Conservation (phyloP, 768 basidiomycete genomes). For the Grammothele lineata region DNA sequence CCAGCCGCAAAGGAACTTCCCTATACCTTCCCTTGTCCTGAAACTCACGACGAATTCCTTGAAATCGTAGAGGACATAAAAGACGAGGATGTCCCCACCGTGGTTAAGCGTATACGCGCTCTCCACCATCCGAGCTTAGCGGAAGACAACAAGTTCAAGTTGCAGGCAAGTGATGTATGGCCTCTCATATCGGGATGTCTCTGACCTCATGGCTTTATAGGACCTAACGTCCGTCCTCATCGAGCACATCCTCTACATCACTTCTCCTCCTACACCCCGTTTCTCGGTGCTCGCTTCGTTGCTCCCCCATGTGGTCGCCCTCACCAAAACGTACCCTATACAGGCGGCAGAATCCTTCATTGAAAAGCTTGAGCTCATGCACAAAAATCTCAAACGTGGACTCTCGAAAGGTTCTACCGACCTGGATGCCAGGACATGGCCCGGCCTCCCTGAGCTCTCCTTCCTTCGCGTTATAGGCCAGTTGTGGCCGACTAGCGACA, state of each 20-base stretch:
- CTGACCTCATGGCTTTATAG: no score
- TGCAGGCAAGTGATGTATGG: conserved; percentile 60
- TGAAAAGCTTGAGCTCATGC: conserved; percentile 82
- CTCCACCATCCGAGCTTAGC: conserved; percentile 91
- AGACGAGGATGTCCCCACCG: conserved; percentile 69
- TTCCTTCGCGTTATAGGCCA: conserved; percentile 77
- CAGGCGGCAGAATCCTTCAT: conserved; percentile 76
- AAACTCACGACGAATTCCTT: conserved; percentile 80
- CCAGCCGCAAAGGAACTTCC: conserved; percentile 60
- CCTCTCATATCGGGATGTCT: not conserved
- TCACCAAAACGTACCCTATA: conserved; percentile 79
- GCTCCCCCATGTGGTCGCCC: conserved; percentile 71
- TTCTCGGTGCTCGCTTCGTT: conserved; percentile 60
- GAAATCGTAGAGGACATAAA: conserved; percentile 68
- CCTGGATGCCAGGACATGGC: conserved; percentile 77
- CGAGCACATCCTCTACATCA: conserved; percentile 81
- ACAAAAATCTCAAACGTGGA: conserved; percentile 82
- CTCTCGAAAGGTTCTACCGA: conserved; percentile 64
- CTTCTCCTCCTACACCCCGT: conserved; percentile 57
- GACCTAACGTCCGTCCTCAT: conserved; percentile 72
- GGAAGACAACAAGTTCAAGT: conserved; percentile 85
- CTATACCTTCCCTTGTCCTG: conserved; percentile 88
- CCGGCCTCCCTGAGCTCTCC: conserved; percentile 75
- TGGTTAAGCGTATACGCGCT: conserved; percentile 86
- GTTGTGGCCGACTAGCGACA: conserved; percentile 92